Percentiles rank a stretch among this genome's conserved stretches.
These are phyloP conservation scores for Staphylotrichum longicolle DNA, from an alignment of 495 filamentous ascomycete species.

Conservation along the genomic window DNA sequence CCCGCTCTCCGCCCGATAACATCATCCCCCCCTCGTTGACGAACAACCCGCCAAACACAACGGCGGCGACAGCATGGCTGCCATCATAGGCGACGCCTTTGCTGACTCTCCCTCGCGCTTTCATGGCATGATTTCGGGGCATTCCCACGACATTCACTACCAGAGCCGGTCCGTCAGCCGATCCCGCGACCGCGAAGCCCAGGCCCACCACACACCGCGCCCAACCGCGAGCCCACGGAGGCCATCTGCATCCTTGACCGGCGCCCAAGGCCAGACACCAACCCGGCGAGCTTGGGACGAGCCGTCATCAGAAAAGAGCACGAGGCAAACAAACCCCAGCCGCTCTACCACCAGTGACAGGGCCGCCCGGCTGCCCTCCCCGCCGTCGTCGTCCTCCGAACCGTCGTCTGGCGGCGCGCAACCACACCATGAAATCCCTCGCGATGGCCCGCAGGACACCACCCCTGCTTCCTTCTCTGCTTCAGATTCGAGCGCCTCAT, in stretches of 20 bases:
- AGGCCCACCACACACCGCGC: slow-evolving; percentile 26
- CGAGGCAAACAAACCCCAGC: slow-evolving; percentile 20
- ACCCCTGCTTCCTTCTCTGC: slow-evolving; percentile 34
- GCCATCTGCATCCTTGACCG: slow-evolving; percentile 29
- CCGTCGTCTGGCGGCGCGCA: slow-evolving; percentile 36
- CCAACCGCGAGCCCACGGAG: slow-evolving; percentile 33
- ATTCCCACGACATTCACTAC: slow-evolving; percentile 45
- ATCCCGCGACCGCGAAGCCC: slow-evolving; percentile 40
- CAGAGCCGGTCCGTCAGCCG: slow-evolving; percentile 41
- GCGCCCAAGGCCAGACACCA: slow-evolving; percentile 19
- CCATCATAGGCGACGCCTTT: slow-evolving; percentile 49
- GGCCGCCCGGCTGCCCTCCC: slow-evolving; percentile 47
- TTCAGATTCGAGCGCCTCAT: slow-evolving; percentile 49
- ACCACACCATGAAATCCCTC: slow-evolving; percentile 40
- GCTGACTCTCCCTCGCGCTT: slow-evolving; percentile 46
- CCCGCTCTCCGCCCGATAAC: slow-evolving; percentile 25
- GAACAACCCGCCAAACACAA: slow-evolving; percentile 5
- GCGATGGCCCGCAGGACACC: slow-evolving; percentile 28
- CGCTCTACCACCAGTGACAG: slow-evolving; percentile 33
- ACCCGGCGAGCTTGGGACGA: slow-evolving; percentile 20
- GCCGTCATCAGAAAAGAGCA: slow-evolving; percentile 3
- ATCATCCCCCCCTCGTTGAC: slow-evolving; percentile 5
- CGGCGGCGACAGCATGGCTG: slow-evolving; percentile 45
- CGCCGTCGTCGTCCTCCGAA: slow-evolving; percentile 47
- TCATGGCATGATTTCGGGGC: slow-evolving; percentile 46